These are phyloP conservation scores for Diaporthe sp. DNA, from an alignment of 2,329 filamentous ascomycete genomes.

Conservation along the genomic window DNA sequence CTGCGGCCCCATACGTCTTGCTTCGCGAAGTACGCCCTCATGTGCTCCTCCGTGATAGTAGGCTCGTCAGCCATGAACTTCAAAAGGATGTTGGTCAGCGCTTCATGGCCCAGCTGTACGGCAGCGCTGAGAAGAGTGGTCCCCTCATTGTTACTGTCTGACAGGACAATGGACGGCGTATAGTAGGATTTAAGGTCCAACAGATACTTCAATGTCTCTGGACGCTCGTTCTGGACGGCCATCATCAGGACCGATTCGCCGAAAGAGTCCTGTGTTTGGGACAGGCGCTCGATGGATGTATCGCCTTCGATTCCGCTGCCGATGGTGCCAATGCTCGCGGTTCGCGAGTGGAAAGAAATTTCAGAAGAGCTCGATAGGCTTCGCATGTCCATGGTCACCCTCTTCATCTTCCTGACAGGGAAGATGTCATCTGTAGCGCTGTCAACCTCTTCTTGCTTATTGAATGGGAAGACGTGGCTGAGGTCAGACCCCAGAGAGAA, in stretches of 20 bases:
- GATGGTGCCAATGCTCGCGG: slow-evolving; percentile 82
- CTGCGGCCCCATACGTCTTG: slow-evolving; percentile 91
- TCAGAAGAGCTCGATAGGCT: slow-evolving; percentile 91
- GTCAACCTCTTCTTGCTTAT: slow-evolving; percentile 67
- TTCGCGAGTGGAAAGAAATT: slow-evolving; percentile 84
- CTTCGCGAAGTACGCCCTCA: slow-evolving; percentile 77
- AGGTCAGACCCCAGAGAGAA: slow-evolving; percentile 72
- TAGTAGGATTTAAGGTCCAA: slow-evolving; percentile 84
- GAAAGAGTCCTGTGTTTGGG: slow-evolving; percentile 76
- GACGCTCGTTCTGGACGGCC: slow-evolving; percentile 80
- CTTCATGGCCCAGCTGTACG: slow-evolving; percentile 83
- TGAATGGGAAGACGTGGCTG: slow-evolving; percentile 93
- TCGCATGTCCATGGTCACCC: slow-evolving; percentile 89
- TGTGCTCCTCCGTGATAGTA: slow-evolving; percentile 64
- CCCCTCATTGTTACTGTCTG: slow-evolving; percentile 90
- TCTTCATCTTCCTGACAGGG: slow-evolving; percentile 73
- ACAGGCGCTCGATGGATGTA: slow-evolving; percentile 83
- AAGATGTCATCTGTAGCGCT: slow-evolving; percentile 47
- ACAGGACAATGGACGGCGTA: slow-evolving; percentile 76
- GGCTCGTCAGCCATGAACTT: slow-evolving; percentile 71
- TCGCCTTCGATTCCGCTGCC: slow-evolving; percentile 85
- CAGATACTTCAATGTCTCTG: slow-evolving; percentile 82
- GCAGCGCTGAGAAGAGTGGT: slow-evolving; percentile 92
- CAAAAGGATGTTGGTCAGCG: slow-evolving; percentile 82
- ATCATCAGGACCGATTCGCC: slow-evolving; percentile 93